Conservation (phyloP, 176 grass and related monocot genomes). For the Carex scoparia region DNA sequence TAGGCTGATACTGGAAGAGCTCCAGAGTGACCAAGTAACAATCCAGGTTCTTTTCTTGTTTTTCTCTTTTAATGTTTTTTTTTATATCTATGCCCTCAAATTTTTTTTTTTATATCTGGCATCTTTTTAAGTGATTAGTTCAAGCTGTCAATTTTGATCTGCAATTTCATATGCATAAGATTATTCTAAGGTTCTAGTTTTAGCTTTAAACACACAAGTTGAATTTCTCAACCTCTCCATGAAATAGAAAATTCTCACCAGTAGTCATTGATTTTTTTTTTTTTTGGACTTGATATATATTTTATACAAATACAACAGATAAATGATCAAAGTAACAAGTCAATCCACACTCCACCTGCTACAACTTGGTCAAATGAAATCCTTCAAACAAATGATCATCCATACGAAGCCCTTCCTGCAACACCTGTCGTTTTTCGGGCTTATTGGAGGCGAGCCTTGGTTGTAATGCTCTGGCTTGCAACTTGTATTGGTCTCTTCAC, state of each 20-base stretch:
- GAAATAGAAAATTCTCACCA: not conserved
- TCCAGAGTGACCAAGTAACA: slow-evolving; percentile 25
- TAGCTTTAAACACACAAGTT: not conserved
- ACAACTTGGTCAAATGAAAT: not conserved
- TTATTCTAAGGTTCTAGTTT: no score
- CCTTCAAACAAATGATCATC: not conserved
- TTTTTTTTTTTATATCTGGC: not conserved
- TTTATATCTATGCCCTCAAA: not conserved
- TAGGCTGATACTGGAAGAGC: slow-evolving; percentile 34
- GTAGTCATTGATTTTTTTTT: not conserved
- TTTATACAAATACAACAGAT: not conserved
- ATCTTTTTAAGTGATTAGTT: not conserved
- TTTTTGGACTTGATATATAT: not conserved
- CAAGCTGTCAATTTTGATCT: not conserved
- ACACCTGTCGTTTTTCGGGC: slow-evolving; percentile 30
- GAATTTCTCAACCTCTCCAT: not conserved
- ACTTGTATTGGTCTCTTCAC: slow-evolving; percentile 45
- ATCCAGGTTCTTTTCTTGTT: slow-evolving; percentile 21
- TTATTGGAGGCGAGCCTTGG: slow-evolving; percentile 47
- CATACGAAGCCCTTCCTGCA: not conserved
- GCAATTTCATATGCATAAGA: not conserved
- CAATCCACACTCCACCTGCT: not conserved
- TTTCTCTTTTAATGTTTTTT: not conserved
- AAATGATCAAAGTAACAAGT: slow-evolving; percentile 5
- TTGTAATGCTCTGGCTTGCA: slow-evolving; percentile 43